Percentiles rank a stretch among this genome's conserved stretches.
phyloP scores from a whole-genome alignment of 2,329 filamentous ascomycete genomes.

The Phaeophleospora eucalypticola region DNA sequence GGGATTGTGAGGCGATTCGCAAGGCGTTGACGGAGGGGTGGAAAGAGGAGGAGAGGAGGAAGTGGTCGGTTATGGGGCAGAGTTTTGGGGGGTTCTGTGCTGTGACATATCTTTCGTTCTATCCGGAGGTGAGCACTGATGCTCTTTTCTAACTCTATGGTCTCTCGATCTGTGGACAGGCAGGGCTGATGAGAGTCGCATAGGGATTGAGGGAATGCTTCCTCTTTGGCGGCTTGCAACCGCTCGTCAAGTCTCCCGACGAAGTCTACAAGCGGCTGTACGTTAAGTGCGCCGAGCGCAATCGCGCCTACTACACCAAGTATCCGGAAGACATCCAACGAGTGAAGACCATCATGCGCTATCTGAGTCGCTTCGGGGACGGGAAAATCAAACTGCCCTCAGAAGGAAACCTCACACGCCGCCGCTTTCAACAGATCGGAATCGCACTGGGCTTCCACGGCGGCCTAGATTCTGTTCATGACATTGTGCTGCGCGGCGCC shows the following conservation, averaged over 20 bases:
- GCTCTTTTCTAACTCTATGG: not conserved
- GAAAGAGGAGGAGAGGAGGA: slow-evolving; percentile 58
- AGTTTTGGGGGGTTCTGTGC: slow-evolving; percentile 87
- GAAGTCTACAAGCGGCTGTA: slow-evolving; percentile 72
- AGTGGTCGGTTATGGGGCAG: slow-evolving; percentile 86
- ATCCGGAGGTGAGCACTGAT: slow-evolving; percentile 49
- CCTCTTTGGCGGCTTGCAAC: slow-evolving; percentile 76
- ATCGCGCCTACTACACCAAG: slow-evolving; percentile 75
- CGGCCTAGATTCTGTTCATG: slow-evolving; percentile 70
- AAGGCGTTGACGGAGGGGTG: slow-evolving; percentile 67
- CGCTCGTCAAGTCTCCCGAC: slow-evolving; percentile 66
- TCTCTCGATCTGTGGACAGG: too few species aligned
- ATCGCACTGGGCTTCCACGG: slow-evolving; percentile 75
- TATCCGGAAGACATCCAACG: slow-evolving; percentile 73
- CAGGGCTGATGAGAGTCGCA: not conserved
- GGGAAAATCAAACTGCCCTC: slow-evolving; percentile 64
- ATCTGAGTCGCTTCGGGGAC: slow-evolving; percentile 55
- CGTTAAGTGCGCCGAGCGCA: slow-evolving; percentile 64
- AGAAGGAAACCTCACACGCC: slow-evolving; percentile 68
- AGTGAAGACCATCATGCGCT: slow-evolving; percentile 62
- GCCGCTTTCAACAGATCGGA: slow-evolving; percentile 72
- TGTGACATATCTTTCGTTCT: slow-evolving; percentile 78
- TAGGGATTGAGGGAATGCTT: slow-evolving; percentile 72
- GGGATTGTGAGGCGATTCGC: slow-evolving; percentile 82
- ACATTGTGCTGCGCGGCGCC: slow-evolving; percentile 64